Conservation (phyloP, 1,139 yeast genomes). For the Debaryomyces psychrophilus region DNA sequence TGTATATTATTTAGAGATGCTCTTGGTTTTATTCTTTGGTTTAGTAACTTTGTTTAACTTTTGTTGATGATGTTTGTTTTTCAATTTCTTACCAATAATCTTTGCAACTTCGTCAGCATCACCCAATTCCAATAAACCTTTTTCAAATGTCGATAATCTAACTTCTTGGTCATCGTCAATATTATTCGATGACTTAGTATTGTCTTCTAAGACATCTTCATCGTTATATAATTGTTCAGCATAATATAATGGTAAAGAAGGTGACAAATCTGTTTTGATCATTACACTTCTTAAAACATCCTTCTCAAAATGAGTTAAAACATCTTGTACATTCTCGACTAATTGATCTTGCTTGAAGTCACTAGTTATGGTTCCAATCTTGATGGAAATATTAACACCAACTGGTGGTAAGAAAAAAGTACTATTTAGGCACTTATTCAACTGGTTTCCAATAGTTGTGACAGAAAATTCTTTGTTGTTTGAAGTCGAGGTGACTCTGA, state of each 20-base stretch:
- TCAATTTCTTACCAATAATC: constrained; percentile 47
- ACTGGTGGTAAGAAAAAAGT: constrained; percentile 72
- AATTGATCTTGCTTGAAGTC: constrained; percentile 36
- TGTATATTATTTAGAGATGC: constrained; percentile 7
- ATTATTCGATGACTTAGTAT: constrained; percentile 15
- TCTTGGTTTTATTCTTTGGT: constrained; percentile 12
- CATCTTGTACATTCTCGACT: constrained; percentile 58
- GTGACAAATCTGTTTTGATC: constrained; percentile 72
- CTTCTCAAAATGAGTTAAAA: constrained; percentile 52
- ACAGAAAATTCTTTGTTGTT: constrained; percentile 51
- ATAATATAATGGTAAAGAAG: constrained; percentile 81
- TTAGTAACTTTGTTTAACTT: constrained; percentile 18
- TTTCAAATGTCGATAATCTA: constrained; percentile 65
- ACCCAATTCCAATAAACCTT: constrained; percentile 77
- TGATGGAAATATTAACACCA: constrained; percentile 68
- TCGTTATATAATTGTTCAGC: constrained; percentile 59
- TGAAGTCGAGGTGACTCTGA: constrained; percentile 50
- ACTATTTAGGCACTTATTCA: constrained; percentile 59
- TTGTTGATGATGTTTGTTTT: constrained; percentile 17
- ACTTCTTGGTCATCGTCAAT: constrained; percentile 35
- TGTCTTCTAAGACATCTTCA: constrained; percentile 29
- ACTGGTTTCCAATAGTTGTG: constrained; percentile 58
- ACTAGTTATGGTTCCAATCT: constrained; percentile 63
- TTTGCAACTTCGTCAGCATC: constrained; percentile 66
- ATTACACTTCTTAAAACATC: constrained; percentile 58